Percentiles rank a stretch among this genome's conserved stretches.
Evolutionary conservation across 164 flowering plant genomes (phyloP).

Genomic region (Dillenia suffruticosa): DNA sequence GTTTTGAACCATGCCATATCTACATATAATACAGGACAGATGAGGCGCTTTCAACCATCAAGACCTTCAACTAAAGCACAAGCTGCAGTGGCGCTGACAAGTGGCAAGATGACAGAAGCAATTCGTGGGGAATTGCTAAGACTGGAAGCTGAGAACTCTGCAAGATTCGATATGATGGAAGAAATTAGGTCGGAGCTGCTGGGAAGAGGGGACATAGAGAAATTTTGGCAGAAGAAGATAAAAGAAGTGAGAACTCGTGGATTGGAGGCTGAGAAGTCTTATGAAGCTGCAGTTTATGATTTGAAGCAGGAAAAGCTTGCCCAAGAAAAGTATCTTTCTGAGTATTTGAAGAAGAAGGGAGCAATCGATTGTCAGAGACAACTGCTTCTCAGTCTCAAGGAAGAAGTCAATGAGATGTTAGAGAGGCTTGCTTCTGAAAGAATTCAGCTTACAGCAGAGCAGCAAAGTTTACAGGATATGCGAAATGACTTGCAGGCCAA

Average conservation of each 20-base stretch:
- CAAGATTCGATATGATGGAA: slow-evolving; percentile 44
- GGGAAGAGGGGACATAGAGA: slow-evolving; percentile 57
- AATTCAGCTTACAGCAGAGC: slow-evolving; percentile 37
- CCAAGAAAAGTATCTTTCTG: slow-evolving; percentile 33
- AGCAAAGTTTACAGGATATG: slow-evolving; percentile 29
- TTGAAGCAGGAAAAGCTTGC: slow-evolving; percentile 51
- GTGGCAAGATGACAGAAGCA: slow-evolving; percentile 67
- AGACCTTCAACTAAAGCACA: slow-evolving; percentile 85
- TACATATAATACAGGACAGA: slow-evolving; percentile 50
- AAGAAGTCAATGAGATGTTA: slow-evolving; percentile 65
- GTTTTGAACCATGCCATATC: too few relatives aligned
- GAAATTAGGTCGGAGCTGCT: slow-evolving; percentile 65
- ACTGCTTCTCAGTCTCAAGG: slow-evolving; percentile 50
- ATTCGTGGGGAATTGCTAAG: slow-evolving; percentile 51
- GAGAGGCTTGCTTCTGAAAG: slow-evolving; percentile 55
- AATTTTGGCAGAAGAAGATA: slow-evolving; percentile 61
- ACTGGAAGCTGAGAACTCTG: slow-evolving; percentile 54
- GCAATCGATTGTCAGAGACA: slow-evolving; percentile 79
- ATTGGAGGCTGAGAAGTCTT: slow-evolving; percentile 34
- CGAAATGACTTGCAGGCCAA: slow-evolving; percentile 39
- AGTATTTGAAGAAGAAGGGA: slow-evolving; percentile 57
- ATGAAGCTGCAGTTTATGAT: slow-evolving; percentile 27
- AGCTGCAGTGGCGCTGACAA: slow-evolving; percentile 79
- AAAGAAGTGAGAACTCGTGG: slow-evolving; percentile 39
- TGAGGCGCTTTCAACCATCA: slow-evolving; percentile 74